These are phyloP conservation scores for Eremochloa ophiuroides DNA, from an alignment of 176 grass and related monocot species.

Conservation along the genomic window DNA sequence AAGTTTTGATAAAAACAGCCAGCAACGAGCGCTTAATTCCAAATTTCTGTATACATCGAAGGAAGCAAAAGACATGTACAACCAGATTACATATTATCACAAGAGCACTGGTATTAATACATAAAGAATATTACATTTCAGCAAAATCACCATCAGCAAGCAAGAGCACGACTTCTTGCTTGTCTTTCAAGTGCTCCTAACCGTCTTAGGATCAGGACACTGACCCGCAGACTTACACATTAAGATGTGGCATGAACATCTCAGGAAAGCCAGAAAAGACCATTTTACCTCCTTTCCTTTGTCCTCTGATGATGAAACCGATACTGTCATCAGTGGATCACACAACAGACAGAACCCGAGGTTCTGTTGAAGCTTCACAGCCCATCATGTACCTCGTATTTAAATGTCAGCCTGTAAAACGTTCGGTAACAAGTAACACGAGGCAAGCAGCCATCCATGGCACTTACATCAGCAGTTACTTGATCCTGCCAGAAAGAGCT, in stretches of 20 bases:
- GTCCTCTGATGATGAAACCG: not conserved
- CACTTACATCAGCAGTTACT: slow-evolving; percentile 30
- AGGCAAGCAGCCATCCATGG: slow-evolving; percentile 16
- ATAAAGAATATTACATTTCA: slow-evolving; percentile 42
- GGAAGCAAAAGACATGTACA: slow-evolving; percentile 25
- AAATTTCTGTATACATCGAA: slow-evolving; percentile 29
- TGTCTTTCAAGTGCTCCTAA: slow-evolving; percentile 5
- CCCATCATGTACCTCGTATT: slow-evolving; percentile 14
- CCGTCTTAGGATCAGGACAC: not conserved
- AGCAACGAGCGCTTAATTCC: not conserved
- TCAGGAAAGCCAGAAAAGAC: not conserved
- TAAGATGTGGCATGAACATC: not conserved
- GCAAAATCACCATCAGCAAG: slow-evolving; percentile 30
- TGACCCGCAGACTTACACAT: slow-evolving; percentile 6
- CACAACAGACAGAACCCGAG: not conserved
- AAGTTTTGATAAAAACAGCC: not conserved
- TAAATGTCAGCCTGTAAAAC: slow-evolving; percentile 37
- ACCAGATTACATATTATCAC: slow-evolving; percentile 6
- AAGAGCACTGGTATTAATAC: slow-evolving; percentile 12
- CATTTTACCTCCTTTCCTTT: slow-evolving; percentile 8
- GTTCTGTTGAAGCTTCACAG: not conserved
- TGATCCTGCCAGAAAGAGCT: not conserved
- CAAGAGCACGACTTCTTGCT: not conserved
- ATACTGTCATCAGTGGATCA: not conserved
- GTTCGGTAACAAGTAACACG: slow-evolving; percentile 17